Percentiles rank a stretch among this genome's conserved stretches.
These are phyloP conservation scores for Salix koriyanagi DNA, from an alignment of 345 rosid genomes.

Conservation along the genomic window DNA sequence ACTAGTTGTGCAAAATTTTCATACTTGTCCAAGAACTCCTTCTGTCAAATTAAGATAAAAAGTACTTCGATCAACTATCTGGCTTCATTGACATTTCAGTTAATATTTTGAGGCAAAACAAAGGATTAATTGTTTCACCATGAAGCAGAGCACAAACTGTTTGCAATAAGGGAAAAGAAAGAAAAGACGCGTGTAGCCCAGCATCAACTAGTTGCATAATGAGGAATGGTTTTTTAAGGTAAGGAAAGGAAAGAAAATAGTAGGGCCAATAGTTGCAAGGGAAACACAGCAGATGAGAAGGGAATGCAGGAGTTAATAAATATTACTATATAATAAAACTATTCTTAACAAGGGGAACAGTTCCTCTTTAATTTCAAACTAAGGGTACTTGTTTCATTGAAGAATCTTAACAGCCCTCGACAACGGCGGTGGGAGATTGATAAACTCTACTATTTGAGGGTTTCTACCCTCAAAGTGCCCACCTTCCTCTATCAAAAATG, in stretches of 20 bases:
- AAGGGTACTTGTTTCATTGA: background rate
- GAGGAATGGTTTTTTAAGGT: background rate
- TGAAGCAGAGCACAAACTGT: background rate
- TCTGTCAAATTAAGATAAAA: conserved; percentile 41
- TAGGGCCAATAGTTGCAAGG: background rate
- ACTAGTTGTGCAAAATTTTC: conserved; percentile 85
- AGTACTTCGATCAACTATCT: background rate
- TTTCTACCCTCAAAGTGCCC: background rate
- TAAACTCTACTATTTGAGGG: background rate
- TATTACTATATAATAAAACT: background rate
- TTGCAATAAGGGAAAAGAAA: background rate
- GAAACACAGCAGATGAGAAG: background rate
- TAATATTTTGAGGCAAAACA: background rate
- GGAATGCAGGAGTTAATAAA: background rate
- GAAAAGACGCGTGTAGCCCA: background rate
- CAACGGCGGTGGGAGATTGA: background rate
- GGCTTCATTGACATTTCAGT: background rate
- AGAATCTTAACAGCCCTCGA: background rate
- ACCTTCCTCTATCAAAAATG: background rate
- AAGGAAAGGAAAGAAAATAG: background rate
- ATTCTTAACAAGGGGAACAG: background rate
- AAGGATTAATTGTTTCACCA: background rate
- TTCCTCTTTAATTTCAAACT: background rate
- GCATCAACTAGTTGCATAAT: background rate
- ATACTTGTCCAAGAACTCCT: conserved; percentile 91